Base-by-base conservation (phyloP, 2,329 filamentous ascomycete species). In the Harringtonia aguacate region DNA sequence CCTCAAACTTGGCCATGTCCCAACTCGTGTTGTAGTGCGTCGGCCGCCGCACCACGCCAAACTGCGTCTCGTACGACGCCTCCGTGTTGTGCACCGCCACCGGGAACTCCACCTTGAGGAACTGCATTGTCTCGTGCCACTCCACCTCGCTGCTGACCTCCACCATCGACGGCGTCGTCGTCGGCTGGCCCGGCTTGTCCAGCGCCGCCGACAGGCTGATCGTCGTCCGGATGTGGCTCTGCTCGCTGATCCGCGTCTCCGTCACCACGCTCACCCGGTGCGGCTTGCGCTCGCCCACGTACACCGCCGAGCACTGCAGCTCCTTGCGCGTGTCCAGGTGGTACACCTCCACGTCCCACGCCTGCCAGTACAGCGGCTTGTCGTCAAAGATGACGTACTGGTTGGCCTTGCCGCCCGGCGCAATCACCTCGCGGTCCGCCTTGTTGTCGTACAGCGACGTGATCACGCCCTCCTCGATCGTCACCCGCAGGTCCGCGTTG, bases 101-200 rank as follows among this genome's bases (percentile, higher is more conserved):
- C 0, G 92, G 90, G 65, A 98, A 98, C 61, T 98, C 92, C 41
- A 97, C 90, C 70, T 98, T 98, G 58, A 98, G 75, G 72, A 97
- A 97, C 59, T 92, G 94, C 83, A 92, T 95, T 13, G 79, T 87
- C 63, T 98, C 92, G 53, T 83, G 84, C 92, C 92, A 98, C 58
- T 95, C 86, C n/a, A 97, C 86, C 53, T 94, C 86, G 41, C 82
- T 84, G 34, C 79, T 74, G 50, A 90, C 80, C 51, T 94, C 84
- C 15, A 97, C 75, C 51, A 79, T 81, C 0, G 81, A 83, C 28
- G 77, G 74, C 15, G 97, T 75, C 51, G 78, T 81, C 0, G 81
- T 83, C 28, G 77, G 74, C 29, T 79, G 68, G 33, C 77, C 76
- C 41, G 78, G 7, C 24, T 27, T 27, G 24, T 10, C 70, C 18